Evolutionary conservation across 148 eudicot species (phyloP), one percentile per base, ranked within the genome.

Genomic region (Mesembryanthemum crystallinum): DNA sequence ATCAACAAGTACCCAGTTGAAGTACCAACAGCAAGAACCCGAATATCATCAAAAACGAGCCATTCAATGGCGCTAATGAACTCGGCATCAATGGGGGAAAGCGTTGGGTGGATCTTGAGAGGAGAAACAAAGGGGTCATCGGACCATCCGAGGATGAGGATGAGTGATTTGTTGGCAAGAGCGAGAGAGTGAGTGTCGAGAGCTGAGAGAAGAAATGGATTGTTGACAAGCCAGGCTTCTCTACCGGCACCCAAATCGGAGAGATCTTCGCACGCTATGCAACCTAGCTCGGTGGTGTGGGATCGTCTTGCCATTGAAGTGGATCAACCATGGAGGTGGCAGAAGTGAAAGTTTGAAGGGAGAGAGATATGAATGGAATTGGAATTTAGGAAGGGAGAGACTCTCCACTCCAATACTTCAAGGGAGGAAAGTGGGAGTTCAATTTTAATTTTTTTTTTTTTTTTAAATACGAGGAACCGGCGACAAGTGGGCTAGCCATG

Each of bases 11-110:
- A 92, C 32, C 99, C 99, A 78, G 87, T 80, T 25, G 96, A 92
- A 67, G 96, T 95, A 27, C 96, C 99, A 57, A 87, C 74, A 17
- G 90, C 97, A 66, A 95, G 89, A 68, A 87, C 99, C 25, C 92
- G 77, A 54, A 89, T 39, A 59, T 88, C 90, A 58, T 88, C 94
- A 69, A 90, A 95, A 62, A 88, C 97, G 69, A 95, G 80, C 97
- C 99, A 95, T 80, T 92, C 94, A 43, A 95, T 73, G 18, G 97
- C 94, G 54, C 85, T 75, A 20, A 95, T 76, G 75, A 39, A 88
- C 84, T 95, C 99, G 49, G 88, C 88, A 78, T 92, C 88, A 62
- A 95, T 92, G 0, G 94, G 97, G 73, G 90, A 89, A 25, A 95
- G 76, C 8, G 81, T 76, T 57, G 99, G 97, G 12, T 78, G 89